phyloP scores from a whole-genome alignment of 148 eudicot species.

The Talinum fruticosum region DNA sequence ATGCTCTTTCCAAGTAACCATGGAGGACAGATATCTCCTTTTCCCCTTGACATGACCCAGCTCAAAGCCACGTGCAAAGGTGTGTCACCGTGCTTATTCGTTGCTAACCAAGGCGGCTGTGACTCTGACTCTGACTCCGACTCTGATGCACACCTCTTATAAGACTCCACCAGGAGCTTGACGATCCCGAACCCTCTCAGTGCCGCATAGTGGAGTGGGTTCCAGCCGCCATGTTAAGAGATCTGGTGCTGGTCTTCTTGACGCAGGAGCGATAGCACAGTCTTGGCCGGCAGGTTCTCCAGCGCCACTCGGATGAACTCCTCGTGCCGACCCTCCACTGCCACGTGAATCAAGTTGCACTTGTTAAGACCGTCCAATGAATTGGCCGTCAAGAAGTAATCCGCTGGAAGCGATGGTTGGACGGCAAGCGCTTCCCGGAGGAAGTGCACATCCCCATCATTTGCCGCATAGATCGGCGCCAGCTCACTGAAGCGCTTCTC shows the following conservation, averaged over 20 bases:
- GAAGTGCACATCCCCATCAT: too few relatives aligned
- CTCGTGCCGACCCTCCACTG: too few relatives aligned
- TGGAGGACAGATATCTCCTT: background rate
- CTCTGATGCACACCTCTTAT: background rate
- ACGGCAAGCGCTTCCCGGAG: too few relatives aligned
- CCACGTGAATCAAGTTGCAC: too few relatives aligned
- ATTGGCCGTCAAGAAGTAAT: too few relatives aligned
- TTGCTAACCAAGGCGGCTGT: background rate
- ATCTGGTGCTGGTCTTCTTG: background rate
- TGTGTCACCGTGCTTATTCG: background rate
- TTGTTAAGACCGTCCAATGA: too few relatives aligned
- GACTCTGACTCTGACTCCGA: background rate
- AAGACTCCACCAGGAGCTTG: background rate
- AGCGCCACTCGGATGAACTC: background rate
- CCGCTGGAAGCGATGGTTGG: too few relatives aligned
- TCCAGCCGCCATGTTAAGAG: too few relatives aligned
- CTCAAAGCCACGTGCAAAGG: constrained; percentile 5
- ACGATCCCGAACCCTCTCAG: background rate
- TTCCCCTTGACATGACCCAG: background rate
- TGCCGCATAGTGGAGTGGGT: background rate
- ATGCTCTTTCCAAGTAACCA: too few relatives aligned
- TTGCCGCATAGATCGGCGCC: too few relatives aligned
- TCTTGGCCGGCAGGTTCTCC: background rate
- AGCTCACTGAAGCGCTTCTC: too few relatives aligned
- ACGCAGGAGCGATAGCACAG: background rate